Percentiles rank a stretch among this genome's conserved stretches.
Conservation (phyloP, 2,329 filamentous ascomycete genomes). For the Diaporthe citri region DNA sequence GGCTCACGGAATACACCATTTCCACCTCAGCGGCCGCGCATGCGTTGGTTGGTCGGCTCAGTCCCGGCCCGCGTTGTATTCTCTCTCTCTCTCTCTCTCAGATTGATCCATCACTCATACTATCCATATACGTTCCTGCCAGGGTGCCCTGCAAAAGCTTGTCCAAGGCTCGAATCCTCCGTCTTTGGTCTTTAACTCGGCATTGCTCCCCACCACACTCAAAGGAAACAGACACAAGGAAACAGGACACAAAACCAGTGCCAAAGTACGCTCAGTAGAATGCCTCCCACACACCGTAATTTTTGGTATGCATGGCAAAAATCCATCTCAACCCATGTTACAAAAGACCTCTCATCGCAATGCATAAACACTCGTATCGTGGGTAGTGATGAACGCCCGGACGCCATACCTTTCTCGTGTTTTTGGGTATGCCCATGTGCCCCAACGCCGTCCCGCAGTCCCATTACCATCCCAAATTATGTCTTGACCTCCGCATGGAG, state of each 20-base stretch:
- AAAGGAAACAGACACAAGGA: background rate
- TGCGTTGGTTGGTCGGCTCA: background rate
- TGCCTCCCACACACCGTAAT: slow-evolving; percentile 10
- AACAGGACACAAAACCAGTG: background rate
- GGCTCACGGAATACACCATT: background rate
- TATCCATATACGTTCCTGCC: background rate
- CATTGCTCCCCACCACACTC: background rate
- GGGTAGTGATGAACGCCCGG: background rate
- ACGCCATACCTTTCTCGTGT: slow-evolving; percentile 14
- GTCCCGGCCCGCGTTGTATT: background rate
- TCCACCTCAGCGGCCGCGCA: background rate
- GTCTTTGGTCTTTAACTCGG: background rate
- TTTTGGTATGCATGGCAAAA: slow-evolving; percentile 4
- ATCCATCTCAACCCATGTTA: background rate
- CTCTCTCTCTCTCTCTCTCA: background rate
- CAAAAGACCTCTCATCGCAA: background rate
- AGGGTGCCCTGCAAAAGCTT: background rate
- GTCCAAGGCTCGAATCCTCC: no score
- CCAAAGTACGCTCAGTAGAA: background rate
- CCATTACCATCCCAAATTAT: slow-evolving; percentile 10
- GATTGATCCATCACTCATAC: slow-evolving; percentile 3
- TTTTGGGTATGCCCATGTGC: slow-evolving; percentile 1
- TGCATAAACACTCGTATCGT: background rate
- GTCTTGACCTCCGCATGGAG: background rate
- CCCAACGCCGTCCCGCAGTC: slow-evolving; percentile 5